Evolutionary conservation across 306 rosid species (phyloP), one percentile per base, ranked within the genome.

Genomic region (Trifolium pratense): DNA sequence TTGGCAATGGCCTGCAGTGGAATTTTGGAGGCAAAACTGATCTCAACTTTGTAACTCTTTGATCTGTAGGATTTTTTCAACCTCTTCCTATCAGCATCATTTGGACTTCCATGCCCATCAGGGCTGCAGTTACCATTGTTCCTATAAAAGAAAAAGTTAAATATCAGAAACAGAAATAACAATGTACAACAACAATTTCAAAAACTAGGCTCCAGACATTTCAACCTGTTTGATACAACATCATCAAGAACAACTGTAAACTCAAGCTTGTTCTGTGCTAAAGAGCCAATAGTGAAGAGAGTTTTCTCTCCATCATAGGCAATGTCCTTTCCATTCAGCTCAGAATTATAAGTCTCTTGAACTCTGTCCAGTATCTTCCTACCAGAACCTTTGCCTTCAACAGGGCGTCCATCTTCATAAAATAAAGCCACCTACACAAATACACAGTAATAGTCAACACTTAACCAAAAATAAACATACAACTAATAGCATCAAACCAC

Each of bases 241-340:
- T 95, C 96, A 72, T 95, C 99, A 5, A 95, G 83, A 15, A 95
- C 89, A 69, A 95, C 96, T 0, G 86, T 79, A 18, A 95, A 95
- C 76, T 95, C 96, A 26, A 90, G 92, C 59, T 88, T 91, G 80
- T 95, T 95, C 3, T 90, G 78, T 0, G 96, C 93, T 39, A 95
- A 91, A 6, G 97, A 76, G 5, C 99, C 97, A 13, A 95, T 78
- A 2, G 99, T 95, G 61, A 95, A 95, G 74, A 95, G 21, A 36
- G 97, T 95, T 60, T 94, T 91, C 9, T 91, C 99, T 0, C 99
- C 99, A 32, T 95, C 99, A 52, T 95, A 95, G 1, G 99, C 99
- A 25, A 95, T 89, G 57, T 88, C 84, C 74, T 91, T 95, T 17
- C 94, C 97, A 21, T 85, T 86, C 49, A 95, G 59, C 72, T 89